phyloP scores from a whole-genome alignment of 2,329 filamentous ascomycete species.

The Monosporascus cannonballus region DNA sequence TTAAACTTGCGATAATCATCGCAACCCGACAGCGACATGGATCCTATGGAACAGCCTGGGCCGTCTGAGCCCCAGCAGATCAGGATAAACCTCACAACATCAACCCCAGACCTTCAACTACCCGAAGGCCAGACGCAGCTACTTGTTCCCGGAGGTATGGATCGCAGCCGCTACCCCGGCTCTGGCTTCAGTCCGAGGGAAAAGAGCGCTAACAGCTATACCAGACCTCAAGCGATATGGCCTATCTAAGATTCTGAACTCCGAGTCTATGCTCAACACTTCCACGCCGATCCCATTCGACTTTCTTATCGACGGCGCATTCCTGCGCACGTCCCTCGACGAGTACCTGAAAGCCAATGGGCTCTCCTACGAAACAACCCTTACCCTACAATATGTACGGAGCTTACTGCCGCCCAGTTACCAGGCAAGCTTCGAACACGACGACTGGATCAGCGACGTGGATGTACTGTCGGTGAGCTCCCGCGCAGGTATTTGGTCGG shows the following conservation, averaged over 20 bases:
- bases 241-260: slow-evolving; percentile 64
- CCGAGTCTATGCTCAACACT: slow-evolving; percentile 64
- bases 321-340: slow-evolving; percentile 82
- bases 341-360: slow-evolving; percentile 84
- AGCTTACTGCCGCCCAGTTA: slow-evolving; percentile 85
- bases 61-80: slow-evolving; percentile 40
- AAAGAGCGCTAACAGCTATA: not conserved
- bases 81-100: slow-evolving; percentile 63
- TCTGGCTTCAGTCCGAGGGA: not conserved
- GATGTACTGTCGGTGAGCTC: slow-evolving; percentile 71
- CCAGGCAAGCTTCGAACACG: slow-evolving; percentile 89
- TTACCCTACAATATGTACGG: slow-evolving; percentile 89
- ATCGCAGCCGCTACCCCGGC: too few relatives aligned
- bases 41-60: slow-evolving; percentile 16
- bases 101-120: slow-evolving; percentile 54
- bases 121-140: slow-evolving; percentile 57
- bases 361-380: slow-evolving; percentile 78
- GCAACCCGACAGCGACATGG: slow-evolving; percentile 14
- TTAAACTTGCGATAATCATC: not conserved
- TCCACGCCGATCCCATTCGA: slow-evolving; percentile 72
- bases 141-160: slow-evolving; percentile 53
- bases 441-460: slow-evolving; percentile 90
- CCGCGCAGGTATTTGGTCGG: slow-evolving; percentile 51
- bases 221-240: slow-evolving; percentile 64
- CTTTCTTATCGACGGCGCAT: slow-evolving; percentile 91